Percentiles rank a stretch among this genome's conserved stretches.
phyloP scores from a whole-genome alignment of 2,329 filamentous ascomycete species.

The Tolypocladium cylindrosporum region DNA sequence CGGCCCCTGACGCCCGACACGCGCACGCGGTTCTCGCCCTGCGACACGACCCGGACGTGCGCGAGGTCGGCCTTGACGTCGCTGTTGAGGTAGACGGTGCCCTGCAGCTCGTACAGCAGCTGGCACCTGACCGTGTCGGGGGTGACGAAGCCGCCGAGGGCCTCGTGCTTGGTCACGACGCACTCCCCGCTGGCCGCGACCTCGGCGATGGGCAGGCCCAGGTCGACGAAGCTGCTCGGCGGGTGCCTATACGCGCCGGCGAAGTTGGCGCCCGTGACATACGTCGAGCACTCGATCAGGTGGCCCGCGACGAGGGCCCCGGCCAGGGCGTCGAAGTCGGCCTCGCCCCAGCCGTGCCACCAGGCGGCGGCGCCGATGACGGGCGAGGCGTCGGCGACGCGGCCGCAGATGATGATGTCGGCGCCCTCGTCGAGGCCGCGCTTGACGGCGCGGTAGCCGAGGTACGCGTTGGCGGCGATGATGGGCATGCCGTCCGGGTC shows the following conservation, averaged over 20 bases:
- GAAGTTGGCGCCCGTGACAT: constrained; percentile 42
- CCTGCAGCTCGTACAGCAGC: constrained; percentile 39
- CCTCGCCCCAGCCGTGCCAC: constrained; percentile 38
- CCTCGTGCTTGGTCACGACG: constrained; percentile 37
- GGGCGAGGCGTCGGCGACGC: constrained; percentile 32
- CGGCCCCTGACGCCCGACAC: constrained; percentile 29
- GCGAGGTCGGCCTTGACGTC: constrained; percentile 33
- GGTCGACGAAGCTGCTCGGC: constrained; percentile 14
- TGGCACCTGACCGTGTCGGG: constrained; percentile 30
- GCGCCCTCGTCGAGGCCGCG: constrained; percentile 26
- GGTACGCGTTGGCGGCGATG: constrained; percentile 34
- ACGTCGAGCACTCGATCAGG: constrained; percentile 40
- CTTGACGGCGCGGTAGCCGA: constrained; percentile 35
- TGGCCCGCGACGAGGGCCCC: constrained; percentile 35
- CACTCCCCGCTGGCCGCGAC: constrained; percentile 32
- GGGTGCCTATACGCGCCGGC: constrained; percentile 24
- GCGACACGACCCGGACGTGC: constrained; percentile 23
- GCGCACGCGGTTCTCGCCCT: constrained; percentile 23
- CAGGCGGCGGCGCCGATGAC: constrained; percentile 42
- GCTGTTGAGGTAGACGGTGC: constrained; percentile 35
- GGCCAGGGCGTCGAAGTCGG: constrained; percentile 34
- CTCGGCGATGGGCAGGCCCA: constrained; percentile 40
- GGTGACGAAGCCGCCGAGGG: constrained; percentile 29
- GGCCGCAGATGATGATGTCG: constrained; percentile 31
- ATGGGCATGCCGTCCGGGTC: constrained; percentile 9